Evolutionary conservation across 2,329 filamentous ascomycete species (phyloP).

Genomic region (Leptographium wingfieldii): DNA sequence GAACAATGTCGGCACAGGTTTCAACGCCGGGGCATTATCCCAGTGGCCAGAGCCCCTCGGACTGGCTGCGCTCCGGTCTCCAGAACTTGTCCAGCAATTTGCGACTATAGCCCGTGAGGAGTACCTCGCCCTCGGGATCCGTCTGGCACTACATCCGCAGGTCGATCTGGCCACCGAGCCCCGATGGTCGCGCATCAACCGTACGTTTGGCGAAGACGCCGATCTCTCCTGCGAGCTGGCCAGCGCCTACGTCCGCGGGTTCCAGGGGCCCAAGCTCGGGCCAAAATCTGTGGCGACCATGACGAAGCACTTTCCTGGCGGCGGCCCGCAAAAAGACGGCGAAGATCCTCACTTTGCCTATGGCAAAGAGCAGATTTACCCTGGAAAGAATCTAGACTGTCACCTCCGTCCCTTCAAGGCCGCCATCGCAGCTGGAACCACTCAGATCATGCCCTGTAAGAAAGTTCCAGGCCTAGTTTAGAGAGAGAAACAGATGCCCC

Average conservation of each 20-base stretch:
- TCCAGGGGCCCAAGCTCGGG: constrained; percentile 32
- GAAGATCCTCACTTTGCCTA: constrained; percentile 40
- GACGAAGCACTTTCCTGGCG: constrained; percentile 42
- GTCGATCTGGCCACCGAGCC: constrained; percentile 38
- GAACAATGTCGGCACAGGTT: constrained; percentile 26
- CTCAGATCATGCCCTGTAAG: constrained; percentile 31
- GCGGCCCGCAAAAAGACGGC: constrained; percentile 33
- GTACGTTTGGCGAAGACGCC: constrained; percentile 37
- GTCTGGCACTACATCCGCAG: constrained; percentile 35
- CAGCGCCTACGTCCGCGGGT: constrained; percentile 32
- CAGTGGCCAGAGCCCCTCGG: constrained; percentile 40
- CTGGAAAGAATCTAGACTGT: constrained; percentile 35
- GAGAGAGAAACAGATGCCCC: neutral
- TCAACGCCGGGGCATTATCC: constrained; percentile 29
- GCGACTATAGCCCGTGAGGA: constrained; percentile 37
- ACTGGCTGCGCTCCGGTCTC: constrained; percentile 33
- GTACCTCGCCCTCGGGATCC: constrained; percentile 28
- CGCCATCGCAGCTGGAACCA: constrained; percentile 33
- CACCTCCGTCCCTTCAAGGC: constrained; percentile 37
- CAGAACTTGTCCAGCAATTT: constrained; percentile 30
- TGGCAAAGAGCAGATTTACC: constrained; percentile 38
- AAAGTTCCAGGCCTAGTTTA: neutral
- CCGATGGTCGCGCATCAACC: constrained; percentile 32
- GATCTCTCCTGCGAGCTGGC: constrained; percentile 24
- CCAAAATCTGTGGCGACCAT: constrained; percentile 31